These are phyloP conservation scores for Sporobolomyces roseus DNA, from an alignment of 768 basidiomycete species.

Conservation along the genomic window DNA sequence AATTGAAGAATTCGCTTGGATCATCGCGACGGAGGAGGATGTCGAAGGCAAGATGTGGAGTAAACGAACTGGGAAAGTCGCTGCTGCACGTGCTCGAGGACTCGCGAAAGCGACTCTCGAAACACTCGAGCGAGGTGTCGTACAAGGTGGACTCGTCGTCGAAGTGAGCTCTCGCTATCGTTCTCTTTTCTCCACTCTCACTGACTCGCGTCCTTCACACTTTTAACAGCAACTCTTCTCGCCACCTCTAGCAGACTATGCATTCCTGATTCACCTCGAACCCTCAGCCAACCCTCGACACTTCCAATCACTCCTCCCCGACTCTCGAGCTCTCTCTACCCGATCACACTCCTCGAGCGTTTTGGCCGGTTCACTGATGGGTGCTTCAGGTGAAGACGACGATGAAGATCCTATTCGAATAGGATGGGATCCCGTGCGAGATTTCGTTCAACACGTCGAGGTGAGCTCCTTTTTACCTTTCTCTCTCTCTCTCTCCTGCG, in stretches of 20 bases:
- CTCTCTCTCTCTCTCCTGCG: constrained; percentile 1
- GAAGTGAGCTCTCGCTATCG: constrained; percentile 53
- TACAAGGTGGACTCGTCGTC: constrained; percentile 57
- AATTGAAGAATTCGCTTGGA: constrained; percentile 61
- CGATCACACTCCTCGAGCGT: constrained; percentile 16
- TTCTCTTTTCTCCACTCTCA: constrained; percentile 12
- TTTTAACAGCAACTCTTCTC: constrained; percentile 69
- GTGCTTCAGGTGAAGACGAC: constrained; percentile 45
- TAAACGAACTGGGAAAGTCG: constrained; percentile 59
- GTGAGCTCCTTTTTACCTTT: constrained; percentile 51
- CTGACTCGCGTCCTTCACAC: background rate
- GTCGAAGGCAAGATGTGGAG: constrained; percentile 74
- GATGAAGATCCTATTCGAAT: constrained; percentile 51
- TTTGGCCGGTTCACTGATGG: constrained; percentile 34
- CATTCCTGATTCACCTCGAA: constrained; percentile 74
- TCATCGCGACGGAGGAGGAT: constrained; percentile 73
- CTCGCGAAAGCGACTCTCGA: constrained; percentile 72
- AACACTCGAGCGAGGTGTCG: constrained; percentile 56
- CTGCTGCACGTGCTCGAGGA: constrained; percentile 66
- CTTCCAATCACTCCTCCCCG: constrained; percentile 63
- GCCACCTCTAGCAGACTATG: constrained; percentile 78
- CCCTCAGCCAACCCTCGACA: constrained; percentile 65
- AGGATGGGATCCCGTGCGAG: constrained; percentile 73
- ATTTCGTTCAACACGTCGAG: constrained; percentile 68
- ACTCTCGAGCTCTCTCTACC: constrained; percentile 53